Evolutionary conservation across 2,329 filamentous ascomycete genomes (phyloP).

Genomic region (Calonectria fujianensis): DNA sequence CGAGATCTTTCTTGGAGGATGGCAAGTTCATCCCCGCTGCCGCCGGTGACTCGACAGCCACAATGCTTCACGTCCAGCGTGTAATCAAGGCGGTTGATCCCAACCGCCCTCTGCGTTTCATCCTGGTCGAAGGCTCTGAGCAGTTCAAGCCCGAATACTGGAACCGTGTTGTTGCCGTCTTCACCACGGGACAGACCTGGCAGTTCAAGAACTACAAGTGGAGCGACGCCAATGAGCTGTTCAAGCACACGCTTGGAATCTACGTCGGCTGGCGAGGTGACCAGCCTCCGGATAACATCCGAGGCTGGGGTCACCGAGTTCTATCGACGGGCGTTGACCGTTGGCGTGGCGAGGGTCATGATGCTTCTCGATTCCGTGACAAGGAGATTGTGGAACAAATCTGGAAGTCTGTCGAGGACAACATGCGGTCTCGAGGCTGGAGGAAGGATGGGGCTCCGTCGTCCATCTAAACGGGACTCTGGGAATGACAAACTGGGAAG

Average conservation of each 20-base stretch:
- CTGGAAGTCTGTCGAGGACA: conserved; percentile 91
- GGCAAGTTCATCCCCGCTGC: conserved; percentile 88
- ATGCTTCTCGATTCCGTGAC: conserved; percentile 84
- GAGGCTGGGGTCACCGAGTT: conserved; percentile 90
- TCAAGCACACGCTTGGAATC: conserved; percentile 89
- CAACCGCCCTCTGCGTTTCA: conserved; percentile 88
- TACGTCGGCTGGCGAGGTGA: conserved; percentile 96
- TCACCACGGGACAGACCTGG: conserved; percentile 98
- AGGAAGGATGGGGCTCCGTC: conserved; percentile 80
- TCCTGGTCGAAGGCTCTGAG: conserved; percentile 93
- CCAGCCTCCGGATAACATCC: conserved; percentile 84
- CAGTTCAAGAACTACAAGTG: conserved; percentile 99
- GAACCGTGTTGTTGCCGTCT: conserved; percentile 95
- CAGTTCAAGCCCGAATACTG: conserved; percentile 99
- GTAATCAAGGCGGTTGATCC: conserved; percentile 82
- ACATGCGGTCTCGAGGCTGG: conserved; percentile 92
- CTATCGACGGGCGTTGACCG: conserved; percentile 88
- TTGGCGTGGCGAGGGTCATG: conserved; percentile 77
- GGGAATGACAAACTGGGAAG: conserved; percentile 24
- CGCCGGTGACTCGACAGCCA: conserved; percentile 79
- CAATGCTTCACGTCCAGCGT: conserved; percentile 91
- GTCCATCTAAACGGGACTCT: conserved; percentile 63
- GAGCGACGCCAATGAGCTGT: conserved; percentile 90
- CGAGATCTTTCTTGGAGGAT: conserved; percentile 92
- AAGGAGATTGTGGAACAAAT: conserved; percentile 94